A percentile compares a stretch with the other conserved stretches of the same genome.
Conservation (phyloP, 2,329 filamentous ascomycete genomes). For the Paraphaeosphaeria minitans region DNA sequence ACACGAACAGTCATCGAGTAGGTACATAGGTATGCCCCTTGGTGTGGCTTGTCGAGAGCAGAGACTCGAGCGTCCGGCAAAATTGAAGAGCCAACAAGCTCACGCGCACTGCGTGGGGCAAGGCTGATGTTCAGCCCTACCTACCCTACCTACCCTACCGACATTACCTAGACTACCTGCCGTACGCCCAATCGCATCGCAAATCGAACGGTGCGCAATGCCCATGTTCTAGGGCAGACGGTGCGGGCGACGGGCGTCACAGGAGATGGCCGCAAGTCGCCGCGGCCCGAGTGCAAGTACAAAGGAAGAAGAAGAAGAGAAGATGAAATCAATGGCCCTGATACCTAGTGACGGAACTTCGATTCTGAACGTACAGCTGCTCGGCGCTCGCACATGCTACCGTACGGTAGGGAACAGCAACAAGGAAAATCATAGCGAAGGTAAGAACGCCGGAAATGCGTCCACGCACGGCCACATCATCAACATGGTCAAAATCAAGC, state of each 20-base stretch:
- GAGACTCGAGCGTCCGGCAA: conserved; percentile 4
- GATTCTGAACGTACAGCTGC: conserved; percentile 9
- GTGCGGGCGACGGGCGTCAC: neutral
- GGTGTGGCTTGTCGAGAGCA: conserved; percentile 10
- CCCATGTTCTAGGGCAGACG: neutral
- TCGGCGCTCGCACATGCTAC: conserved; percentile 8
- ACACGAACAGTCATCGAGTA: neutral
- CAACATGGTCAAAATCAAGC: conserved; percentile 8
- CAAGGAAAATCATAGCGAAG: conserved; percentile 10
- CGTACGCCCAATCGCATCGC: conserved; percentile 11
- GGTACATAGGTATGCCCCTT: no score
- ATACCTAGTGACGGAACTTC: neutral
- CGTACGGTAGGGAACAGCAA: neutral
- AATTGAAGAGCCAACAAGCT: conserved; percentile 10
- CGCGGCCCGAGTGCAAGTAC: neutral
- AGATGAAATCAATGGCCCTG: no score
- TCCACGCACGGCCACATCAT: conserved; percentile 11
- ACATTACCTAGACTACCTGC: no score
- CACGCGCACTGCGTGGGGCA: conserved; percentile 4
- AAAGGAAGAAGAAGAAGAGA: no score
- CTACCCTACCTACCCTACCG: no score
- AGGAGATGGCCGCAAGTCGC: neutral
- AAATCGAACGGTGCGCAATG: conserved; percentile 6
- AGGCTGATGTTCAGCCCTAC: conserved; percentile 13
- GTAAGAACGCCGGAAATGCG: conserved; percentile 16